Evolutionary conservation across 2,329 filamentous ascomycete species (phyloP), one percentile per base, ranked within the genome.

Genomic region (Celoporthe dispersa): DNA sequence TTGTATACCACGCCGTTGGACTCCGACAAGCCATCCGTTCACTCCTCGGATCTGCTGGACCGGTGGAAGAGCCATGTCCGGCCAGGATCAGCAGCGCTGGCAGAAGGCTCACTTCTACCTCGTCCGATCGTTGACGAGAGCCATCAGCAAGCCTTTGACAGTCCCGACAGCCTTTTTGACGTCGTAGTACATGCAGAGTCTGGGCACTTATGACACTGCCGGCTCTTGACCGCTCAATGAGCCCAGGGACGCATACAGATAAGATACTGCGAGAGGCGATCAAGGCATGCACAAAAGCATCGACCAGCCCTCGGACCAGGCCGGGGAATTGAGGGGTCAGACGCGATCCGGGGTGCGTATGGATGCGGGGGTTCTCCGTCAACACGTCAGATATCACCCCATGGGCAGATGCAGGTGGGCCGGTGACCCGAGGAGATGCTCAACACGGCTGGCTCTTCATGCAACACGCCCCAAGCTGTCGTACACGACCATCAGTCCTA

Each of bases 311-410:
- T 61, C 33, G 59, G 35, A 61, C 19, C 22, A 39, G 59, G 16
- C 44, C 44, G 44, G 44, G 19, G 44, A 48, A 48, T 9, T n/a
- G 53, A 19, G 53, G 53, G 12, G 25, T 19, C 53, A 57, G 53
- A 57, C 25, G 25, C 8, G 25, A 31, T 19, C 25, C 33, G 35
- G 22, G 31, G 22, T 61, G 33, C 35, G 33, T 37, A 61, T 61
- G 22, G 59, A 61, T 61, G 59, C 33, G 59, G 28, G 59, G 59
- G n/a, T 9, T 16, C 22, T 35, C 7, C 19, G 59, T 61, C 11
- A 61, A 61, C 59, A 61, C 59, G 59, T 33, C 59, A 61, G 59
- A 16, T n/a, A 61, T 61, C 59, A 61, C 59, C 31, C 59, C 59
- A 61, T 37, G 33, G 59, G 59, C 59, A 61, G 59, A 61, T 37